phyloP scores from a whole-genome alignment of 1,284 basidiomycete species.

The Sanguinoderma infundibulare region DNA sequence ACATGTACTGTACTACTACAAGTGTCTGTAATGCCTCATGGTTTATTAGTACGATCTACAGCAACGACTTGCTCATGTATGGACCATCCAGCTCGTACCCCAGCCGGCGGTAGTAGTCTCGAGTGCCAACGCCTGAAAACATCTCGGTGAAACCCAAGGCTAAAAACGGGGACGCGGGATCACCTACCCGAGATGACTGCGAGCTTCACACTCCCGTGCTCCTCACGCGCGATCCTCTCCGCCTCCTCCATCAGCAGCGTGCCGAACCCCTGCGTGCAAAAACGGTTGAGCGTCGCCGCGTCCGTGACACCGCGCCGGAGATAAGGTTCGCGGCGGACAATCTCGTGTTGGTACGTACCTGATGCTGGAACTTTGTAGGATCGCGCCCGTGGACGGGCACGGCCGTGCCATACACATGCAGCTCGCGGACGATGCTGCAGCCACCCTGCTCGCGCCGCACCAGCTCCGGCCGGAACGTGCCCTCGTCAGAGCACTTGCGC shows the following conservation, averaged over 20 bases:
- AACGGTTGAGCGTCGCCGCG: constrained; percentile 1
- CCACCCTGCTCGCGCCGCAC: constrained; percentile 77
- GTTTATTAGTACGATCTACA: constrained; percentile 30
- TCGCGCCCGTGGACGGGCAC: constrained; percentile 97
- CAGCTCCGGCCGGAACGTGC: constrained; percentile 95
- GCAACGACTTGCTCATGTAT: constrained; percentile 90
- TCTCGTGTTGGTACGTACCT: constrained; percentile 46
- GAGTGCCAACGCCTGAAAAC: constrained; percentile 83
- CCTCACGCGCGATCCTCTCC: constrained; percentile 96
- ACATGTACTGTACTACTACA: constrained; percentile 31
- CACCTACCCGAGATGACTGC: constrained; percentile 91
- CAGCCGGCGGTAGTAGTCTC: constrained; percentile 92
- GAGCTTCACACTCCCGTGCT: constrained; percentile 93
- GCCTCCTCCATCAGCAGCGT: constrained; percentile 99
- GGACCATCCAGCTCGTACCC: constrained; percentile 96
- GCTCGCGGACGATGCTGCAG: constrained; percentile 93
- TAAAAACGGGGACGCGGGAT: constrained; percentile 5
- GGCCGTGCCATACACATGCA: constrained; percentile 99
- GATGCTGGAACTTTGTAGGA: constrained; percentile 98
- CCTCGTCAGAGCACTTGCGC: constrained; percentile 94
- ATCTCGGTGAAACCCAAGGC: constrained; percentile 4
- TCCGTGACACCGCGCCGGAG: background rate
- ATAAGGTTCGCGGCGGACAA: background rate
- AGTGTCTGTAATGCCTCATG: constrained; percentile 27
- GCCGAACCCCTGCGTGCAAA: constrained; percentile 81